Conservation (phyloP, 2,329 filamentous ascomycete genomes). For the Fonsecaea nubica region DNA sequence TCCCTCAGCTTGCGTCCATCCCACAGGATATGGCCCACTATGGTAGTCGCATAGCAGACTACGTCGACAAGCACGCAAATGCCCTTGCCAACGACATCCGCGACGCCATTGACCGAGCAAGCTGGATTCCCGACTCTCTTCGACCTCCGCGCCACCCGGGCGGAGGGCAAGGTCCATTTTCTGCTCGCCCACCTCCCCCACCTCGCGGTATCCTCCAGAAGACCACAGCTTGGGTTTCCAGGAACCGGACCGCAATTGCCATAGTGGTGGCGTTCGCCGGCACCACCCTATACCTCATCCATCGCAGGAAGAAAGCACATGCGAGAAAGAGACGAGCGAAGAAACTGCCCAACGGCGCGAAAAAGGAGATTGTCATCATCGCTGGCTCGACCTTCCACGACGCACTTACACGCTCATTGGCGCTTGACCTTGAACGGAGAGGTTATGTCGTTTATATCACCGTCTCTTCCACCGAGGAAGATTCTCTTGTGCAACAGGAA, state of each 20-base stretch:
- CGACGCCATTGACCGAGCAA: slow-evolving; percentile 68
- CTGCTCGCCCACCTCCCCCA: slow-evolving; percentile 47
- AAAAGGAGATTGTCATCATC: slow-evolving; percentile 85
- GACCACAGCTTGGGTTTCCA: slow-evolving; percentile 72
- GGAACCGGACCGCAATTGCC: slow-evolving; percentile 75
- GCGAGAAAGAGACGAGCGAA: slow-evolving; percentile 74
- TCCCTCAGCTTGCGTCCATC: slow-evolving; percentile 60
- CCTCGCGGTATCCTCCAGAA: slow-evolving; percentile 59
- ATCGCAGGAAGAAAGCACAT: slow-evolving; percentile 65
- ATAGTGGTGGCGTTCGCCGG: slow-evolving; percentile 73
- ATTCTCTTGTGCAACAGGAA: slow-evolving; percentile 74
- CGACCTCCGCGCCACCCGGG: slow-evolving; percentile 56
- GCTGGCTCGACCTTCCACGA: slow-evolving; percentile 81
- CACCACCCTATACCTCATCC: slow-evolving; percentile 65
- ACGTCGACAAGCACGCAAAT: slow-evolving; percentile 82
- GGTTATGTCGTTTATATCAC: slow-evolving; percentile 95
- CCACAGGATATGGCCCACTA: slow-evolving; percentile 73
- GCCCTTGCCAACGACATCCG: slow-evolving; percentile 73
- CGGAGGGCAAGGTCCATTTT: slow-evolving; percentile 29
- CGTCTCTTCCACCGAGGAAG: slow-evolving; percentile 83
- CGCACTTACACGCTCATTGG: slow-evolving; percentile 80
- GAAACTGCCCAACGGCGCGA: slow-evolving; percentile 79
- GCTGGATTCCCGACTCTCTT: slow-evolving; percentile 74
- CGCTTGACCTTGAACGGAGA: slow-evolving; percentile 84
- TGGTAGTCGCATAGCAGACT: slow-evolving; percentile 75